Evolutionary conservation across 352 stramenopile species (phyloP).

Genomic region (Phytophthora pisi): DNA sequence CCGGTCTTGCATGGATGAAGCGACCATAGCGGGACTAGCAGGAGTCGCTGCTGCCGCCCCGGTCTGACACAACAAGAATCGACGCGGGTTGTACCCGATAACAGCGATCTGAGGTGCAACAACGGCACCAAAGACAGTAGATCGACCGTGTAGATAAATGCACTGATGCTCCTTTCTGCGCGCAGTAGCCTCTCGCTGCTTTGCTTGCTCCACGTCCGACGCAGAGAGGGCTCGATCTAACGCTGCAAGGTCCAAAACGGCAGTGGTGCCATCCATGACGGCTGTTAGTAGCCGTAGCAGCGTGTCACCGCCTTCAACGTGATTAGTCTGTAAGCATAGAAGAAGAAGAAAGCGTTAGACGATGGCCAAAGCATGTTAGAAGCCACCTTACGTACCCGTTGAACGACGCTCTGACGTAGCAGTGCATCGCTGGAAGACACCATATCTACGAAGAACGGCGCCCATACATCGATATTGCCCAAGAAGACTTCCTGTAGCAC

Average conservation of each 20-base stretch:
- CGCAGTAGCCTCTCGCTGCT: slow-evolving; percentile 43
- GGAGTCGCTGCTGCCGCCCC: not conserved
- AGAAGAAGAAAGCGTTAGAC: not conserved
- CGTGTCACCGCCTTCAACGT: slow-evolving; percentile 54
- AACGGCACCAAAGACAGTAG: slow-evolving; percentile 53
- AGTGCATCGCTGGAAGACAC: slow-evolving; percentile 58
- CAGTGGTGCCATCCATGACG: slow-evolving; percentile 47
- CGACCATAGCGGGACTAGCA: not conserved
- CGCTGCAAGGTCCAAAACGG: slow-evolving; percentile 48
- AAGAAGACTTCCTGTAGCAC: slow-evolving; percentile 70
- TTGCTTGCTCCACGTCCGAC: slow-evolving; percentile 38
- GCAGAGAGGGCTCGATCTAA: slow-evolving; percentile 51
- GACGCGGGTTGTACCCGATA: slow-evolving; percentile 48
- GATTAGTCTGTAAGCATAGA: slow-evolving; percentile 48
- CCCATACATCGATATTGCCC: slow-evolving; percentile 66
- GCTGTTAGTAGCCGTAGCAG: slow-evolving; percentile 56
- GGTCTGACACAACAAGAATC: slow-evolving; percentile 21
- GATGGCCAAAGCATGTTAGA: not conserved
- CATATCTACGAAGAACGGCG: slow-evolving; percentile 69
- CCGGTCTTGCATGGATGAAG: slow-evolving; percentile 11
- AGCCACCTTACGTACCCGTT: slow-evolving; percentile 35
- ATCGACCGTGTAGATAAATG: slow-evolving; percentile 55
- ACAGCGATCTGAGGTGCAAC: slow-evolving; percentile 51
- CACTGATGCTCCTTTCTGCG: slow-evolving; percentile 60
- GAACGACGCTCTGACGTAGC: slow-evolving; percentile 53